Evolutionary conservation across 2,329 filamentous ascomycete species (phyloP).

Genomic region (Laburnicola sp.): DNA sequence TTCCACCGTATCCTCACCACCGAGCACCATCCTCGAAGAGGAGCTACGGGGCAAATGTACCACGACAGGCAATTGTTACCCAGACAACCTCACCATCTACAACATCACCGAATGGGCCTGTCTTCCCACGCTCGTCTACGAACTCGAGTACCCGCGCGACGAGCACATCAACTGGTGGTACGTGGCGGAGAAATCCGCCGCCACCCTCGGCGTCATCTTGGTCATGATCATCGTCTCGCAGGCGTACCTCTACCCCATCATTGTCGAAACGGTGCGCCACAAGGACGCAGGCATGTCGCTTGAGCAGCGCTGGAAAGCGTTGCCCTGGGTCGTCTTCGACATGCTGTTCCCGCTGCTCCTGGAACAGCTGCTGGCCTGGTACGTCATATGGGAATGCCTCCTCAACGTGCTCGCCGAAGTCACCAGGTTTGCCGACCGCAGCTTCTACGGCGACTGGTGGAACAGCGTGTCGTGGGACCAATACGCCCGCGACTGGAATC

Average conservation of each 20-base stretch:
- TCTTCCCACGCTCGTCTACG: constrained; percentile 77
- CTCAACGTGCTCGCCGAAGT: constrained; percentile 77
- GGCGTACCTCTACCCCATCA: constrained; percentile 75
- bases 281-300: constrained; percentile 68
- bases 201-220: constrained; percentile 72
- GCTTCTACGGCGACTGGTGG: constrained; percentile 64
- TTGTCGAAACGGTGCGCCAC: constrained; percentile 67
- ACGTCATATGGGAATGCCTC: constrained; percentile 72
- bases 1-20: constrained; percentile 68
- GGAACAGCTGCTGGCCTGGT: constrained; percentile 77
- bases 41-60: constrained; percentile 68
- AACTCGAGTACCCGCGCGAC: constrained; percentile 74
- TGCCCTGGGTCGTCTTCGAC: constrained; percentile 75
- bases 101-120: constrained; percentile 75
- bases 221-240: constrained; percentile 81
- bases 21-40: constrained; percentile 64
- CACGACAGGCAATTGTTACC: constrained; percentile 59
- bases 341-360: constrained; percentile 78
- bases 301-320: constrained; percentile 63
- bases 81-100: constrained; percentile 65
- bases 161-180: constrained; percentile 74
- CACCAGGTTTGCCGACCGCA: constrained; percentile 75
- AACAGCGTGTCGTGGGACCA: constrained; percentile 68
- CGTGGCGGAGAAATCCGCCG: constrained; percentile 70
- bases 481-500: constrained; percentile 79